A percentile compares a stretch with the other conserved stretches of the same genome.
Conservation (phyloP, 225 moss, liverwort and hornwort species). For the Pseudoscleropodium purum region DNA sequence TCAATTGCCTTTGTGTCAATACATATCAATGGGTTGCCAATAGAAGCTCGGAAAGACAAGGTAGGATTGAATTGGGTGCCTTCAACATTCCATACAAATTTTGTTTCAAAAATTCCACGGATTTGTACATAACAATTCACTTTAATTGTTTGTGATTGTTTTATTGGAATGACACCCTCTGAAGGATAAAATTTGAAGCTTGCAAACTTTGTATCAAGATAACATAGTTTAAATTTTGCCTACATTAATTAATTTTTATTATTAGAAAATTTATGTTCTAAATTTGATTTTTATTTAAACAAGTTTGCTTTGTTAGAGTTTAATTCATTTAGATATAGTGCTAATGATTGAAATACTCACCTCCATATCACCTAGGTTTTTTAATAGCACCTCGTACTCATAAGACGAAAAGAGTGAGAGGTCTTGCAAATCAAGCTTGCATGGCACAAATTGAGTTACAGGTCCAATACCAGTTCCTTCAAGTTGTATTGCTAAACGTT, state of each 20-base stretch:
- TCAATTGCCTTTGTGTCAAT: slow-evolving; percentile 51
- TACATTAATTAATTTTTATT: background rate
- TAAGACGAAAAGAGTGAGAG: slow-evolving; percentile 60
- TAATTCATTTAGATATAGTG: too few relatives aligned
- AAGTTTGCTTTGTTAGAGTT: background rate
- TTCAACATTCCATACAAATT: slow-evolving; percentile 59
- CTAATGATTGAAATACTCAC: background rate
- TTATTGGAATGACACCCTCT: slow-evolving; percentile 29
- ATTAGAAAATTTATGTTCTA: background rate
- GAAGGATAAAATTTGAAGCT: slow-evolving; percentile 44
- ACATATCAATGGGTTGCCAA: slow-evolving; percentile 53
- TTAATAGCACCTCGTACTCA: slow-evolving; percentile 56
- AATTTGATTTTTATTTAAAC: background rate
- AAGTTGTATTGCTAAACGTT: slow-evolving; percentile 40
- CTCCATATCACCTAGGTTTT: slow-evolving; percentile 73
- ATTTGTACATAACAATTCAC: slow-evolving; percentile 40
- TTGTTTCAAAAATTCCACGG: slow-evolving; percentile 44
- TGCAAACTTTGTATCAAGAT: slow-evolving; percentile 1
- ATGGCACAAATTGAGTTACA: slow-evolving; percentile 59
- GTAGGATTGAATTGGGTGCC: slow-evolving; percentile 60
- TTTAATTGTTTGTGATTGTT: slow-evolving; percentile 29
- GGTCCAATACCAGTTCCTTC: slow-evolving; percentile 81
- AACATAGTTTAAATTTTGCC: slow-evolving; percentile 46
- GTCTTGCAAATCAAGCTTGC: slow-evolving; percentile 63
- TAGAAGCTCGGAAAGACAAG: slow-evolving; percentile 39